Base-by-base conservation (phyloP, 495 filamentous ascomycete genomes). In the Neurospora sp. region DNA sequence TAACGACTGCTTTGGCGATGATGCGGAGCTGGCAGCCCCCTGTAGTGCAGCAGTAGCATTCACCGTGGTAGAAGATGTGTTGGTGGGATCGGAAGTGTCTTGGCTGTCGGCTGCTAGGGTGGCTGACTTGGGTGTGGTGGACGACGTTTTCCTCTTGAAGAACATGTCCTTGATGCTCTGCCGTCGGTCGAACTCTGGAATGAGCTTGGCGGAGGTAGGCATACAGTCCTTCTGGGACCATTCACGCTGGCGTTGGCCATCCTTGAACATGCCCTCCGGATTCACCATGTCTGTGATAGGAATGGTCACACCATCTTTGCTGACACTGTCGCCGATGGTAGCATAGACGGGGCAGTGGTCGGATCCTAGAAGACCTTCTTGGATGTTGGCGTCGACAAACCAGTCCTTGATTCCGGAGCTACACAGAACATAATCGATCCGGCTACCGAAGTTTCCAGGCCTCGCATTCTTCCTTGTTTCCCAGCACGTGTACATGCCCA, bases 141-240 rank as follows among this genome's bases (percentile, higher is more conserved):
- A 62, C 1, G 76, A 59, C 6, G 74, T 39, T 8, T 80, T 71
- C 71, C 86, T 87, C 78, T 89, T 93, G 42, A 84, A 86, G 76
- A 98, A 97, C 94, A 98, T 97, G 74, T 97, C 94, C 73, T 92
- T 94, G 77, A 98, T 97, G 77, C 84, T 97, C 74, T 89, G 87
- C 4, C 94, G 90, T 69, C 89, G 90, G 74, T 93, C 89, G 74
- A 97, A 98, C 78, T 98, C 94, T 0, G 94, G 92, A 54, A 97
- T 90, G 19, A 95, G 85, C 75, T 89, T 94, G 0, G 90, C 94
- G 9, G 94, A 97, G 1, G 88, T 82, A n/a, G 93, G 89, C 13
- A 94, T 84, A 2, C 91, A 79, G 76, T 92, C 88, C 76, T 89
- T 91, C 3, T 83, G 77, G 13, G 88, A 86, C 83, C 90, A 94